Evolutionary conservation across 805 yeast species (phyloP), one percentile per base, ranked within the genome.

Genomic region (Candida michaelii): DNA sequence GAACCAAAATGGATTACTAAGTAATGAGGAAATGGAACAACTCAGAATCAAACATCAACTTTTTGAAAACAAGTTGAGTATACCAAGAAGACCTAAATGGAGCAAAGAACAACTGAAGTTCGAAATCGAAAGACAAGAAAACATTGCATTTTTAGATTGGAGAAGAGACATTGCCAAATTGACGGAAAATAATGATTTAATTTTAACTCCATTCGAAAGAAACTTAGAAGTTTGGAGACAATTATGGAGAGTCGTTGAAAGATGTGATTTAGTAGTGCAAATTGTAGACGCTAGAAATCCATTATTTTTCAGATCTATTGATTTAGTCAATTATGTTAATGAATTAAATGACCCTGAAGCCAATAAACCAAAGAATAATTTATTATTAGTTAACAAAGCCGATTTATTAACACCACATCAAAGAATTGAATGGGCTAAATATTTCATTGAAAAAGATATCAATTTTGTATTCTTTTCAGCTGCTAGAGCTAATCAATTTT

Each of bases 281-380:
- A 93, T 93, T 69, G 98, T 93, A 21, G 99, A 93, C 69, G 98
- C 97, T 10, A 78, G 99, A 66, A 89, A 88, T 59, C 99, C 99
- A 4, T 66, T 90, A 45, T 72, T 89, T 46, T 93, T 89, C 70
- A 77, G 98, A 60, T 89, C 97, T 1, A 78, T 78, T 18, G 98
- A 93, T 66, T 74, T 88, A 58, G 98, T 87, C 51, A 73, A 65
- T 17, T 93, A 93, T 58, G 97, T 89, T 15, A 71, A 76, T 42
- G 95, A 87, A 50, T 59, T 88, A 34, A 59, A 60, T 48, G 83
- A 84, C 50, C 79, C 81, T n/a, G 69, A 61, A 35, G 51, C 59
- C 15, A 58, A 58, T 43, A 53, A 55, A 31, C 65, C 79, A 38
- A 93, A 93, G 65, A 78, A 76, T 46, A 90, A 89, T 54, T 72